Evolutionary conservation across 371 early-diverging fungal genomes (phyloP).

Genomic region (Mucor circinelloides): DNA sequence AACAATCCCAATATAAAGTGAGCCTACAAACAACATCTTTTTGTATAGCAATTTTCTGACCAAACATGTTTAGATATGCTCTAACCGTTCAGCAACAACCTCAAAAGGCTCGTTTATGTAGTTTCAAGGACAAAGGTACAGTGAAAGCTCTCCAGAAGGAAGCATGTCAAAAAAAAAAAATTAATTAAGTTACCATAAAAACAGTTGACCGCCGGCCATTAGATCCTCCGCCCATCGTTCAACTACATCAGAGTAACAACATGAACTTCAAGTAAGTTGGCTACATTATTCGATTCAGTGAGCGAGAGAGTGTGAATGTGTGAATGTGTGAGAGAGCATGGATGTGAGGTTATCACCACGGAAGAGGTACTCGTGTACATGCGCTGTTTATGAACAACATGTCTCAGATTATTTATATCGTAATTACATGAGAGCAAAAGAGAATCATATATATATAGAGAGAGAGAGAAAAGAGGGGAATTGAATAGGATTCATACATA

Average conservation of each 20-base stretch:
- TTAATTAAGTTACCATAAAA: not conserved
- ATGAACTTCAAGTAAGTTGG: conserved; percentile 25
- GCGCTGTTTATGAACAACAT: not conserved
- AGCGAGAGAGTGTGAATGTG: not conserved
- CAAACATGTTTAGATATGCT: conserved; percentile 16
- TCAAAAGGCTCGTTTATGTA: conserved; percentile 54
- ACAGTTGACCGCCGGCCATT: conserved; percentile 54
- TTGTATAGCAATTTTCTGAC: not conserved
- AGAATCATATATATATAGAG: not conserved
- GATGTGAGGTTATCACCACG: not conserved
- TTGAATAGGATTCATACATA: not conserved
- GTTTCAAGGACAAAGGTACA: conserved; percentile 57
- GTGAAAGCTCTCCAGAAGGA: not conserved
- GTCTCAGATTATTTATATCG: not conserved
- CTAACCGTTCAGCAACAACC: conserved; percentile 57
- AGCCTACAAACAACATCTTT: not conserved
- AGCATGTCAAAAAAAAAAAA: not conserved
- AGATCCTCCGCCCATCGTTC: conserved; percentile 56
- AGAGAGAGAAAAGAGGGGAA: not conserved
- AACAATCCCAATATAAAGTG: not conserved
- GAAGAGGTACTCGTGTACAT: not conserved
- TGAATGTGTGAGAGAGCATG: not conserved
- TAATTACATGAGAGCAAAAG: not conserved
- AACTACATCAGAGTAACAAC: conserved; percentile 24
- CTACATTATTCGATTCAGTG: not conserved